A percentile compares a stretch with the other conserved stretches of the same genome.
phyloP scores from a whole-genome alignment of 805 yeast species.

The Zygoascus ofunaensis region DNA sequence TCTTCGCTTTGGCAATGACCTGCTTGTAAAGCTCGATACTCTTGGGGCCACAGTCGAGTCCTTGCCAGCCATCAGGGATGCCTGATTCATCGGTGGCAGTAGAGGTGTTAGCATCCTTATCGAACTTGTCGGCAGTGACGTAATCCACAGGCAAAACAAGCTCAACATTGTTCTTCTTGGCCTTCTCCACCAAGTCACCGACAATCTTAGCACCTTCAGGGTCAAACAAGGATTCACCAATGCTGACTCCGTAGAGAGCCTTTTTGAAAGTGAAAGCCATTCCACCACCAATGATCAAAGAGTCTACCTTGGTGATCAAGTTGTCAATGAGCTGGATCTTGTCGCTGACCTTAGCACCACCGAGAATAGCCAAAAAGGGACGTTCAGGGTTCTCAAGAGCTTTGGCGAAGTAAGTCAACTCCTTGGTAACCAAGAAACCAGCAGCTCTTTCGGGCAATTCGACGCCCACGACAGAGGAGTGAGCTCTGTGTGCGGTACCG shows the following conservation, averaged over 20 bases:
- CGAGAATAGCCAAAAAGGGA: constrained; percentile 97
- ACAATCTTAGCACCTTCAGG: constrained; percentile 93
- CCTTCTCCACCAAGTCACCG: constrained; percentile 86
- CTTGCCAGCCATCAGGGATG: constrained; percentile 92
- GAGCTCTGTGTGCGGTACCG: constrained; percentile 99
- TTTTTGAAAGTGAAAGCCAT: constrained; percentile 99
- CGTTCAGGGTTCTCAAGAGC: constrained; percentile 96
- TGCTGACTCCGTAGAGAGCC: constrained; percentile 72
- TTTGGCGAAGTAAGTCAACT: constrained; percentile 93
- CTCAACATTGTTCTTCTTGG: constrained; percentile 91
- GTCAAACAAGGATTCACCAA: constrained; percentile 90
- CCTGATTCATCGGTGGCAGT: constrained; percentile 83
- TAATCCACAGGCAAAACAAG: constrained; percentile 91
- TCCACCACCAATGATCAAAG: constrained; percentile 97
- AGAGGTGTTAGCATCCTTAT: constrained; percentile 80
- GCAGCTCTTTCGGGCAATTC: constrained; percentile 94
- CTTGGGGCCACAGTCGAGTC: constrained; percentile 93
- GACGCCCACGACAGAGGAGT: constrained; percentile 98
- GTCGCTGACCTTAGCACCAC: constrained; percentile 99
- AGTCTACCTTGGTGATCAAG: constrained; percentile 83
- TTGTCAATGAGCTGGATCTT: constrained; percentile 97
- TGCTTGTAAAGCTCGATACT: constrained; percentile 68
- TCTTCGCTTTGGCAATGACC: constrained; percentile 87
- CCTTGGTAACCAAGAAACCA: constrained; percentile 98
- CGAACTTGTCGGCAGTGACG: constrained; percentile 90